These are phyloP conservation scores for Coniosporium tulheliwenetii DNA, from an alignment of 2,329 filamentous ascomycete species.

Conservation along the genomic window DNA sequence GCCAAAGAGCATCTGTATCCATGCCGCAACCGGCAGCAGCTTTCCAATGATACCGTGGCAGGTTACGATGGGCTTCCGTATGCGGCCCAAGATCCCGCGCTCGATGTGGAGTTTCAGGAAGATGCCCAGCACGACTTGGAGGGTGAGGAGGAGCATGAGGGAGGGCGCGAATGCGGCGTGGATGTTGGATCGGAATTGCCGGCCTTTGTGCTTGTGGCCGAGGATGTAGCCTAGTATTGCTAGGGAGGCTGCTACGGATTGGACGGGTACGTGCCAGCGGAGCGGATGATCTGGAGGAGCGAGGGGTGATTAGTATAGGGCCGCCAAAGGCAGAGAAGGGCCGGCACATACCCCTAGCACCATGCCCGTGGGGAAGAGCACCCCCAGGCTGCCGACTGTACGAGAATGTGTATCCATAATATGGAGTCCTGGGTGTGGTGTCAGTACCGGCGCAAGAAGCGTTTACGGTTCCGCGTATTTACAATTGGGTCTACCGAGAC, in stretches of 20 bases:
- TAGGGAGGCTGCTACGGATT: constrained; percentile 58
- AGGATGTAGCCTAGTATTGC: constrained; percentile 79
- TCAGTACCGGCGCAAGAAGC: neutral
- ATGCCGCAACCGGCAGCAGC: constrained; percentile 68
- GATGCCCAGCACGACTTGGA: constrained; percentile 64
- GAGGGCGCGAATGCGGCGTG: constrained; percentile 69
- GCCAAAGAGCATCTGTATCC: constrained; percentile 92
- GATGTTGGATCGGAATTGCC: constrained; percentile 68
- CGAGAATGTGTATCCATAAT: constrained; percentile 85
- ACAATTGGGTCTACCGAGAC: constrained; percentile 62
- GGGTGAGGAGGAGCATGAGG: constrained; percentile 63
- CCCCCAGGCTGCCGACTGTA: constrained; percentile 78
- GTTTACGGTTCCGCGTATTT: constrained; percentile 14
- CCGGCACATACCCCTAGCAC: constrained; percentile 60
- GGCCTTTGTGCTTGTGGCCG: constrained; percentile 77
- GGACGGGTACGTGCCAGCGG: constrained; percentile 89
- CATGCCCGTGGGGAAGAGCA: constrained; percentile 91
- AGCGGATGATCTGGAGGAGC: constrained; percentile 57
- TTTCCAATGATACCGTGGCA: constrained; percentile 75
- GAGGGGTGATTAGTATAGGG: neutral
- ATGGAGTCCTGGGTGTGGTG: constrained; percentile 45
- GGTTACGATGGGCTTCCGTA: constrained; percentile 56
- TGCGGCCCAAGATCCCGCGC: constrained; percentile 63
- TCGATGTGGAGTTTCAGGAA: constrained; percentile 86
- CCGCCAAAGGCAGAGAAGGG: neutral